These are phyloP conservation scores for Magnolia changhungtana DNA, from an alignment of 164 flowering plant species.

Conservation along the genomic window DNA sequence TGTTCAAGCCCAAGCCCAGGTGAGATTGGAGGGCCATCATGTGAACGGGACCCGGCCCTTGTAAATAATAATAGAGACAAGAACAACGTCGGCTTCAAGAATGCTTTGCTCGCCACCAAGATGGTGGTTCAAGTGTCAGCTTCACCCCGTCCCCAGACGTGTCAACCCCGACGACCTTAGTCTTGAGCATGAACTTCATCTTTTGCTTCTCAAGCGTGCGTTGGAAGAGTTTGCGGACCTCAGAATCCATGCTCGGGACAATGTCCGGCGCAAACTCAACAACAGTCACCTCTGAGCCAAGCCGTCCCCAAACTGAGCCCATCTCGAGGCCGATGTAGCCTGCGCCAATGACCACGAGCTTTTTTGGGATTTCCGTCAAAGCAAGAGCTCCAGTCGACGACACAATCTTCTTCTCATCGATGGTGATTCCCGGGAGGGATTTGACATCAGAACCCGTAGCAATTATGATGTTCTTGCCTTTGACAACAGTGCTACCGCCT, in stretches of 20 bases:
- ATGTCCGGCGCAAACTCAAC: slow-evolving; percentile 80
- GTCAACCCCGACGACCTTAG: slow-evolving; percentile 76
- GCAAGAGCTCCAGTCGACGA: slow-evolving; percentile 82
- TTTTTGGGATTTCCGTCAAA: slow-evolving; percentile 64
- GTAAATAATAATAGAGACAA: no score
- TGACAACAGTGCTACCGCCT: slow-evolving; percentile 60
- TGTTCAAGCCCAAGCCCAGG: slow-evolving; percentile 67
- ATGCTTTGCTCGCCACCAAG: slow-evolving; percentile 67
- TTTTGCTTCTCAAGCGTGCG: slow-evolving; percentile 77
- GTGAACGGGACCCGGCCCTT: slow-evolving; percentile 76
- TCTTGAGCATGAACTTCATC: slow-evolving; percentile 76
- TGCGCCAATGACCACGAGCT: slow-evolving; percentile 75
- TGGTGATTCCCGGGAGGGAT: slow-evolving; percentile 71
- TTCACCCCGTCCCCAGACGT: slow-evolving; percentile 49
- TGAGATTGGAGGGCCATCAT: no score
- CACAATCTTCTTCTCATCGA: slow-evolving; percentile 75
- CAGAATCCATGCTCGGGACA: slow-evolving; percentile 76
- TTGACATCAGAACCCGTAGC: slow-evolving; percentile 88
- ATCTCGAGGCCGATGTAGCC: slow-evolving; percentile 93
- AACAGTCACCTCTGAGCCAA: slow-evolving; percentile 84
- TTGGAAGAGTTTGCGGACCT: slow-evolving; percentile 68
- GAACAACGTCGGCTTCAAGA: slow-evolving; percentile 81
- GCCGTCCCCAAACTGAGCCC: slow-evolving; percentile 88
- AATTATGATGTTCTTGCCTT: slow-evolving; percentile 67
- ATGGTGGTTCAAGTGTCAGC: slow-evolving; percentile 68